Evolutionary conservation across 148 eudicot species (phyloP).

Genomic region (Tetragonia tetragonoides): DNA sequence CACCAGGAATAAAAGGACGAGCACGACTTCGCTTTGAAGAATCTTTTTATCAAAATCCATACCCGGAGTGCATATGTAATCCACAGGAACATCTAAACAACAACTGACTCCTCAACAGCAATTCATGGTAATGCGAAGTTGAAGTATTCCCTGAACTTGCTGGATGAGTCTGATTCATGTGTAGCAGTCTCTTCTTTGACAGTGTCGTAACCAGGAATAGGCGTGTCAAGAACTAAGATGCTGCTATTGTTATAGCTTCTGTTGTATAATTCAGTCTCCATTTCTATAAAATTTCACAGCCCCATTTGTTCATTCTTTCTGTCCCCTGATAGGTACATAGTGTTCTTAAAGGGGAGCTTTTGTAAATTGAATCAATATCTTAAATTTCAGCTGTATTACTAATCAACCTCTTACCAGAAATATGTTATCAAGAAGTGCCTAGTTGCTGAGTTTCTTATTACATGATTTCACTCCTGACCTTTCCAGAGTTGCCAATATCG

Average conservation of each 20-base stretch:
- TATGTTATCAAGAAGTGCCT: not conserved
- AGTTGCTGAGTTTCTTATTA: not conserved
- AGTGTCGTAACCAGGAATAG: not conserved
- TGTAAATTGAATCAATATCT: slow-evolving; percentile 14
- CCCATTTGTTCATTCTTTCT: slow-evolving; percentile 17
- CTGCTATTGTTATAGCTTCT: not conserved
- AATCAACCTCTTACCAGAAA: not conserved
- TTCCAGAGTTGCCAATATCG: too few relatives aligned
- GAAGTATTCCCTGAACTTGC: not conserved
- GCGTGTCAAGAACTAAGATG: not conserved
- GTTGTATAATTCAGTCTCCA: slow-evolving; percentile 6
- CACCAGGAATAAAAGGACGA: slow-evolving; percentile 75
- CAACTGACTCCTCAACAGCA: not conserved
- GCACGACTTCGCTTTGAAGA: slow-evolving; percentile 74
- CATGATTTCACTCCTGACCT: not conserved
- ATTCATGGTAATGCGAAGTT: not conserved
- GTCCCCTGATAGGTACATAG: not conserved
- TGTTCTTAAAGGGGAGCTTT: not conserved
- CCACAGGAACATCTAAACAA: slow-evolving; percentile 23
- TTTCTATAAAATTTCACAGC: not conserved
- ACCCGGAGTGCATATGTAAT: slow-evolving; percentile 80
- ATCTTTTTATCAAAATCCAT: slow-evolving; percentile 84
- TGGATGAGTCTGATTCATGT: not conserved
- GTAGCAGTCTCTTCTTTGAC: not conserved
- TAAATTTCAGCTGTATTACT: not conserved